Evolutionary conservation across 2,329 filamentous ascomycete species (phyloP).

Genomic region (Nectriaceae sp.): DNA sequence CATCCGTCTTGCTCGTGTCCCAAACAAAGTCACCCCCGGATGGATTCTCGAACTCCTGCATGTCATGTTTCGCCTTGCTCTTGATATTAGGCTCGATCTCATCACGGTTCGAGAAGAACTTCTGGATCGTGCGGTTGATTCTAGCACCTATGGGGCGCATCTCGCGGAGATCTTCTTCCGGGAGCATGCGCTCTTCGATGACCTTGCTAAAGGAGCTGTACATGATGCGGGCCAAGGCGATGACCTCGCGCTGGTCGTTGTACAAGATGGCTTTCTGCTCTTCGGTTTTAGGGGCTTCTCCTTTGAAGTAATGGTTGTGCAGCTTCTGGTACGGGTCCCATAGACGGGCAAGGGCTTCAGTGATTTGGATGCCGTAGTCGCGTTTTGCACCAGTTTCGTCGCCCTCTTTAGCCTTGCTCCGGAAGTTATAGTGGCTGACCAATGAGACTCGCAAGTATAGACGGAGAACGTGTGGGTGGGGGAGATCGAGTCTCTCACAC

Average conservation of each 20-base stretch:
- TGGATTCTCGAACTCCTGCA: constrained; percentile 15
- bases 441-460: constrained; percentile 60
- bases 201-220: constrained; percentile 48
- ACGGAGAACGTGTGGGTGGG: constrained; percentile 54
- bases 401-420: constrained; percentile 31
- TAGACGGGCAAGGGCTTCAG: constrained; percentile 50
- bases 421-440: constrained; percentile 45
- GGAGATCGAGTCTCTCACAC: constrained; percentile 40
- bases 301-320: constrained; percentile 38
- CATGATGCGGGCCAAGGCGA: constrained; percentile 48
- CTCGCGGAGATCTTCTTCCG: constrained; percentile 33
- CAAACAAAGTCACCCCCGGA: constrained; percentile 31
- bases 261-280: constrained; percentile 30
- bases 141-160: constrained; percentile 36
- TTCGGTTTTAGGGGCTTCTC: constrained; percentile 21
- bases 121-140: constrained; percentile 40
- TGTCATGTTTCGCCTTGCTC: constrained; percentile 20
- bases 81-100: constrained; percentile 35
- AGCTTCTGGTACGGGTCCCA: constrained; percentile 50
- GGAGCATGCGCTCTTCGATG: constrained; percentile 41
- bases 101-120: constrained; percentile 38
- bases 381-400: constrained; percentile 38
- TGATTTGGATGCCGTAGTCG: constrained; percentile 52
- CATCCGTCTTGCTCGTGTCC: constrained; percentile 31
- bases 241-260: constrained; percentile 42